These are phyloP conservation scores for Penicillium arizonense DNA, from an alignment of 495 filamentous ascomycete species.

Conservation along the genomic window DNA sequence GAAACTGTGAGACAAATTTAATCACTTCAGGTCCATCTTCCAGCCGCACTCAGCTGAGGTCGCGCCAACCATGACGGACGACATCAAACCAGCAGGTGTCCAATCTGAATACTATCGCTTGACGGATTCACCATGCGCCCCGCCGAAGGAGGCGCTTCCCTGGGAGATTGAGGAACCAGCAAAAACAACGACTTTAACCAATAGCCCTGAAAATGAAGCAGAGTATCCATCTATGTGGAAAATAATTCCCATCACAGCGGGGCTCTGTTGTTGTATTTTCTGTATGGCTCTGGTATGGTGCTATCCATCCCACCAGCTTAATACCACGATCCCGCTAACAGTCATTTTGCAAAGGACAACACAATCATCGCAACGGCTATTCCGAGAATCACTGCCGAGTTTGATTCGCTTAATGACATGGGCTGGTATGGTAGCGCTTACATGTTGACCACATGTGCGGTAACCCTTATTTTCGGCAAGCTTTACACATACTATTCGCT, in stretches of 20 bases:
- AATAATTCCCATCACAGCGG: slow-evolving; percentile 56
- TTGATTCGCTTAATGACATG: slow-evolving; percentile 73
- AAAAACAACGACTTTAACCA: slow-evolving; percentile 7
- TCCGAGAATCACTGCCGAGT: slow-evolving; percentile 77
- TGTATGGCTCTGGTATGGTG: slow-evolving; percentile 57
- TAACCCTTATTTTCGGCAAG: slow-evolving; percentile 74
- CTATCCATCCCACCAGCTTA: background rate
- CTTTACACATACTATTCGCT: slow-evolving; percentile 77
- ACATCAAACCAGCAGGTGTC: too few species aligned
- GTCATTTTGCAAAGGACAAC: slow-evolving; percentile 48
- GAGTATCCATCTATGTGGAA: slow-evolving; percentile 53
- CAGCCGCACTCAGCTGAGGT: too few species aligned
- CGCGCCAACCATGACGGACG: too few species aligned
- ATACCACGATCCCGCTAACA: background rate
- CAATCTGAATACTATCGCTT: too few species aligned
- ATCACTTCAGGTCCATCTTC: too few species aligned
- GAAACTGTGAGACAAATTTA: too few species aligned
- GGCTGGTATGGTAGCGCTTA: slow-evolving; percentile 75
- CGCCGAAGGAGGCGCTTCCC: too few species aligned
- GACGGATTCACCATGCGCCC: too few species aligned
- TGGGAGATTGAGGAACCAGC: slow-evolving; percentile 1
- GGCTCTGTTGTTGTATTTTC: slow-evolving; percentile 61
- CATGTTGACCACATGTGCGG: slow-evolving; percentile 69
- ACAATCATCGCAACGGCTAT: slow-evolving; percentile 89
- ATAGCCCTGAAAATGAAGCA: slow-evolving; percentile 28